phyloP scores from a whole-genome alignment of 2,329 filamentous ascomycete genomes.

The Fusarium bactridioides region DNA sequence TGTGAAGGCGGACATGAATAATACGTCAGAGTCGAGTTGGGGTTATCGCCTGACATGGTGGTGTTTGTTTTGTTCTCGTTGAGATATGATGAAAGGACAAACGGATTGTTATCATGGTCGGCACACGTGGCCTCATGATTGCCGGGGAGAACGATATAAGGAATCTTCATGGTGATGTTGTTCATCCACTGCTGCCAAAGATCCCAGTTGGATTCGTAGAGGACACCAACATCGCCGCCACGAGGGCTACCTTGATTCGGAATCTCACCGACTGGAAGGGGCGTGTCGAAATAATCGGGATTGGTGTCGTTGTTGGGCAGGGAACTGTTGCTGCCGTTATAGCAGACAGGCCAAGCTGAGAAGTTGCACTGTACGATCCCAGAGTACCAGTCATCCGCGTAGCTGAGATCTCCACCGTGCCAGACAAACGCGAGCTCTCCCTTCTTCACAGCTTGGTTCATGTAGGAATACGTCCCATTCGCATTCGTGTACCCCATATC shows the following conservation, averaged over 20 bases:
- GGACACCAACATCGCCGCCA: not conserved
- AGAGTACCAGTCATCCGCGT: conserved; percentile 6
- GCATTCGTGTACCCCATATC: not conserved
- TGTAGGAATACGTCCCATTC: accelerated
- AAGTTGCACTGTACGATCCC: not conserved
- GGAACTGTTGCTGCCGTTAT: not conserved
- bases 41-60: not conserved
- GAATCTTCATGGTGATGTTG: not conserved
- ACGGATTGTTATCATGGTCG: not conserved
- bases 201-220: conserved; percentile 5
- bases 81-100: not conserved
- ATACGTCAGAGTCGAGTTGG: not conserved
- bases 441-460: not conserved
- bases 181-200: conserved; percentile 14
- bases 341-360: not conserved
- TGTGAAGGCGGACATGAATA: conserved; percentile 1
- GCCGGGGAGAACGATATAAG: not conserved
- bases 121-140: not conserved
- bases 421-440: not conserved
- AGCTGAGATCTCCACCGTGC: conserved; percentile 1
- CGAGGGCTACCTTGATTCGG: not conserved
- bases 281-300: not conserved
- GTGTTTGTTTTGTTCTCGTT: not conserved
- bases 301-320: not conserved
- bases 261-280: not conserved